A percentile compares a stretch with the other conserved stretches of the same genome.
Evolutionary conservation across 108 stramenopile species (phyloP).

Genomic region (Nannochloropsis salina): DNA sequence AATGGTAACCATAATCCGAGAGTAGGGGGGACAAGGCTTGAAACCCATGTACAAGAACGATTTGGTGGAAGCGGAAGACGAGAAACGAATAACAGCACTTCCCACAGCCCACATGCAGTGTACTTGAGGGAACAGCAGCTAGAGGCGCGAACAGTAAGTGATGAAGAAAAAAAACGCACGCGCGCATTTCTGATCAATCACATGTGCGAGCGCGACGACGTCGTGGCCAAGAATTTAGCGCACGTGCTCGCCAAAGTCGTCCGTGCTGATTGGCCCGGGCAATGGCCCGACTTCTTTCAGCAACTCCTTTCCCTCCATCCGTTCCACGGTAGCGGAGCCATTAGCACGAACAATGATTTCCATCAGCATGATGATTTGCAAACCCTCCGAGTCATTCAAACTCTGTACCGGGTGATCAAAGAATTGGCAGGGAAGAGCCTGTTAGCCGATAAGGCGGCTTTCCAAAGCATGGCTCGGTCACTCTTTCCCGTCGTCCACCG

Average conservation of each 20-base stretch:
- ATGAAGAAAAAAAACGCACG: background rate
- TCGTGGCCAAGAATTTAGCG: background rate
- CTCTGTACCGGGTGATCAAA: background rate
- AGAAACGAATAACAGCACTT: background rate
- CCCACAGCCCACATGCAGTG: background rate
- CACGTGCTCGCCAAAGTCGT: slow-evolving; percentile 7
- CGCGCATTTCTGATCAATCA: background rate
- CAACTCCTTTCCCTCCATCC: background rate
- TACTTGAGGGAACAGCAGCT: background rate
- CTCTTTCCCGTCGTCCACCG: background rate
- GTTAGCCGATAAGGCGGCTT: background rate
- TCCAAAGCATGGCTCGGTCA: background rate
- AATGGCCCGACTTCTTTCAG: slow-evolving; percentile 10
- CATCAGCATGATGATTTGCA: background rate
- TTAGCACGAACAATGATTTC: background rate
- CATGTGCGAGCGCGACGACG: background rate
- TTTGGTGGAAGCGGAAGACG: no score
- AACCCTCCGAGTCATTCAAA: slow-evolving; percentile 2
- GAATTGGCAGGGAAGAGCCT: background rate
- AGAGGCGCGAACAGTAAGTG: background rate
- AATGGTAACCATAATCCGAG: background rate
- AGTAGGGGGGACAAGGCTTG: background rate
- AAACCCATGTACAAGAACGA: no score
- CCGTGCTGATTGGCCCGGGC: background rate
- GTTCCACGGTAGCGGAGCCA: background rate